phyloP scores from a whole-genome alignment of 495 filamentous ascomycete species.

The Aspergillus nidulans region DNA sequence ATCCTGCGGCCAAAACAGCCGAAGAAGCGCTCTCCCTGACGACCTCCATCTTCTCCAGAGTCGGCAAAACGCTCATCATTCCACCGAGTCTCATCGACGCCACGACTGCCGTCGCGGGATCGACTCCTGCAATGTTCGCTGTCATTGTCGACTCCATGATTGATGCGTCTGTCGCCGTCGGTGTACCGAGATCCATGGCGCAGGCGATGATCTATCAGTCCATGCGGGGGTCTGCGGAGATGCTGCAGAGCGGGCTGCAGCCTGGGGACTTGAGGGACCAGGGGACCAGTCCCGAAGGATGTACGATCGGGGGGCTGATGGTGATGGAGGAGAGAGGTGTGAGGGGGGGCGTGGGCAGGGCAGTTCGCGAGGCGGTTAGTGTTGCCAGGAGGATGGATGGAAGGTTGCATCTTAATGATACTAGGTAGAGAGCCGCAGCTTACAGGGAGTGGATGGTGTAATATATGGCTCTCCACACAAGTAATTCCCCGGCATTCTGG shows the following conservation, averaged over 20 bases:
- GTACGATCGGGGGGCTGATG: slow-evolving; percentile 43
- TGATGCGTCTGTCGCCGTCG: slow-evolving; percentile 42
- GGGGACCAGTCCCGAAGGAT: slow-evolving; percentile 39
- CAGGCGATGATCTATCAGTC: slow-evolving; percentile 37
- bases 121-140: slow-evolving; percentile 42
- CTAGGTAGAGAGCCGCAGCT: slow-evolving; percentile 13
- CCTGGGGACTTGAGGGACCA: slow-evolving; percentile 35
- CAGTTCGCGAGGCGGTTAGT: slow-evolving; percentile 38
- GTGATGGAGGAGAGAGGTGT: slow-evolving; percentile 40
- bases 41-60: slow-evolving; percentile 32
- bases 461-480: too few relatives aligned
- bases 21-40: too few relatives aligned
- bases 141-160: slow-evolving; percentile 39
- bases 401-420: slow-evolving; percentile 27
- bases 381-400: slow-evolving; percentile 37
- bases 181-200: slow-evolving; percentile 35
- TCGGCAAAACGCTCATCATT: slow-evolving; percentile 35
- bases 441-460: too few relatives aligned
- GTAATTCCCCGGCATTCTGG: too few relatives aligned
- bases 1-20: slow-evolving; percentile 5
- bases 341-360: slow-evolving; percentile 35
- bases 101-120: slow-evolving; percentile 36
- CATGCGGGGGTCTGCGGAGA: slow-evolving; percentile 35
- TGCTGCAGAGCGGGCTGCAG: slow-evolving; percentile 34
- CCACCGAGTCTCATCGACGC: slow-evolving; percentile 35